Evolutionary conservation across 257 asterid species (phyloP), one percentile per base, ranked within the genome.

Genomic region (Plantago elongata): DNA sequence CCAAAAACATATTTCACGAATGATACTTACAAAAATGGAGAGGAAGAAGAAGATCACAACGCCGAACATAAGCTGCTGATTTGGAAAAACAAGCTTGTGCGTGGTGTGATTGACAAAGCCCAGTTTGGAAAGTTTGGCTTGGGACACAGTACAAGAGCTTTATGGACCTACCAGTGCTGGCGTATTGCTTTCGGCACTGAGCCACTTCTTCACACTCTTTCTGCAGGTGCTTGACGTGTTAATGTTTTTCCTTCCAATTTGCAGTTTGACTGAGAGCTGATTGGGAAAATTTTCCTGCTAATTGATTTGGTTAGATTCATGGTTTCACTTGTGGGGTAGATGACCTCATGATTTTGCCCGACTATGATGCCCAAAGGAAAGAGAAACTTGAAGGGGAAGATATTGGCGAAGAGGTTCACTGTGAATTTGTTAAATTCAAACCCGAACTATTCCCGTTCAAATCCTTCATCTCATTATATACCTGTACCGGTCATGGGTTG

Each of bases 321-420:
- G 99, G 99, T 50, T 92, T 92, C 89, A 92, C 97, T 13, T 92
- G 99, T 76, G 99, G 96, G 68, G 42, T 89, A 16, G 99, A 86
- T 67, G 99, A 92, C 84, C 96, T 92, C 66, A 82, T 89, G 51
- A 92, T 92, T 67, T 82, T 81, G 64, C 96, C 96, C 12, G 55
- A 80, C 62, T 82, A 69, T 14, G 99, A 92, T 77, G 57, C 55
- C 61, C 77, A 76, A 75, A 81, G 97, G 83, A 84, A 89, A 83
- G 95, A 82, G 57, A 78, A 81, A 64, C 99, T 92, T 65, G 99
- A 92, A 80, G 87, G 84, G 13, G 88, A 83, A 61, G 98, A 92
- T 76, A 96, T 83, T 57, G 99, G 99, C 40, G 90, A 84, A 78
- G 96, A 84, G 79, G 99, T 90, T 74, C 99, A 92, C 75, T 87